Conservation (phyloP, 73 alveolate species). For the Symbiodinium natans region DNA sequence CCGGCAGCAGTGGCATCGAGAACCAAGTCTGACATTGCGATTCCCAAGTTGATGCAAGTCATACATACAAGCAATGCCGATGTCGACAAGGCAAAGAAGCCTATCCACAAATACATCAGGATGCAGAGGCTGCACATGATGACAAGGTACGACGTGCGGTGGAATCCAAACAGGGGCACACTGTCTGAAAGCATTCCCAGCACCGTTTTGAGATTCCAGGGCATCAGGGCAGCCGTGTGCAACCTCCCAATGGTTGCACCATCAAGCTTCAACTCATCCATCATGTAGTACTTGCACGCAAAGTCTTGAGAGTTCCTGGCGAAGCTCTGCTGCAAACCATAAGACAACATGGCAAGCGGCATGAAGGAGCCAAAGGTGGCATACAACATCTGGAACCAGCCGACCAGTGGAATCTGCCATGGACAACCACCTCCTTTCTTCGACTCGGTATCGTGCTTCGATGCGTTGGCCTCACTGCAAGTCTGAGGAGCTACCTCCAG, state of each 20-base stretch:
- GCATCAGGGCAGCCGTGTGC: neutral
- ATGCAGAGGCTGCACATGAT: neutral
- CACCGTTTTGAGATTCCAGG: constrained; percentile 15
- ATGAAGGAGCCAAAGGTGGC: constrained; percentile 44
- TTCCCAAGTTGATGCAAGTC: neutral
- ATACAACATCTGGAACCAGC: constrained; percentile 33
- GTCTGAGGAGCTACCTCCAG: too few species aligned
- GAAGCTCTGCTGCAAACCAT: constrained; percentile 14
- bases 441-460: too few species aligned
- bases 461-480: too few species aligned
- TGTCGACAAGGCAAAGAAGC: constrained; percentile 4
- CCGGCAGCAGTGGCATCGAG: constrained; percentile 52
- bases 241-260: constrained; percentile 40
- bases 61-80: neutral
- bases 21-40: constrained; percentile 26
- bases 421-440: too few species aligned
- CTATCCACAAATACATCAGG: neutral
- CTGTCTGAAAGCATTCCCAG: constrained; percentile 24
- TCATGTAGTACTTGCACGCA: constrained; percentile 40
- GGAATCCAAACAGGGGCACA: constrained; percentile 17
- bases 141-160: constrained; percentile 40
- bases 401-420: too few species aligned
- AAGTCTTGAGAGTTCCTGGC: neutral
- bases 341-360: constrained; percentile 19
- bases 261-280: constrained; percentile 54